Percentiles rank a stretch among this genome's conserved stretches.
Conservation (phyloP, 176 grass and related monocot species). For the Juncus effusus region DNA sequence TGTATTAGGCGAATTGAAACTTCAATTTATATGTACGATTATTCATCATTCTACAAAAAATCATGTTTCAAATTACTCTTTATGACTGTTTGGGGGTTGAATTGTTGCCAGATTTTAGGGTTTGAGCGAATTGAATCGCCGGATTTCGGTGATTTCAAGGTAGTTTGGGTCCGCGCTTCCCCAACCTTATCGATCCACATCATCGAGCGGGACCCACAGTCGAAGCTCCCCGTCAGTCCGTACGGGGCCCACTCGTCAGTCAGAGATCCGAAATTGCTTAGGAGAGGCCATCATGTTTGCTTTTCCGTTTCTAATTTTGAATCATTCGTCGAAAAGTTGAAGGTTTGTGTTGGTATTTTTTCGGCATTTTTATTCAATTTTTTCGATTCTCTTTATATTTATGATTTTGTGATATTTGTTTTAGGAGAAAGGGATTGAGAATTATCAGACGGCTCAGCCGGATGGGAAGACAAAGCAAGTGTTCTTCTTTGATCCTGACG, state of each 20-base stretch:
- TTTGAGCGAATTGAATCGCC: constrained; percentile 60
- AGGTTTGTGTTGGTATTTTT: constrained; percentile 21
- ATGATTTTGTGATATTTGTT: not conserved
- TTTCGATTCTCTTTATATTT: not conserved
- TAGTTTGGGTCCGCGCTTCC: constrained; percentile 66
- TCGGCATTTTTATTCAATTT: constrained; percentile 5
- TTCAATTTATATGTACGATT: no score
- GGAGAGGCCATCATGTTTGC: constrained; percentile 58
- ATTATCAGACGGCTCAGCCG: constrained; percentile 69
- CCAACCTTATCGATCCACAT: constrained; percentile 60
- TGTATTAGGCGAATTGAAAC: not conserved
- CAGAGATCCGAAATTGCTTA: constrained; percentile 41
- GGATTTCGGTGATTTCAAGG: constrained; percentile 43
- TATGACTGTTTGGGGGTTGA: no score
- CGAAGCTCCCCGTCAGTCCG: constrained; percentile 24
- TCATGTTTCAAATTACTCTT: no score
- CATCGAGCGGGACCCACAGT: constrained; percentile 68
- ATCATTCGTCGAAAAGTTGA: constrained; percentile 44
- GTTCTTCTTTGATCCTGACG: constrained; percentile 98
- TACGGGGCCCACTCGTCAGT: not conserved
- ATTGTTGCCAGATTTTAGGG: constrained; percentile 37
- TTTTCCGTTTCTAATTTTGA: constrained; percentile 87
- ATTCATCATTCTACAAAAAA: no score
- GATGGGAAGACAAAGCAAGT: constrained; percentile 71
- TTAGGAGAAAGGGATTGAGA: constrained; percentile 43